A percentile compares a stretch with the other conserved stretches of the same genome.
Conservation (phyloP, 2,329 filamentous ascomycete species). For the Pseudogymnoascus sp. region DNA sequence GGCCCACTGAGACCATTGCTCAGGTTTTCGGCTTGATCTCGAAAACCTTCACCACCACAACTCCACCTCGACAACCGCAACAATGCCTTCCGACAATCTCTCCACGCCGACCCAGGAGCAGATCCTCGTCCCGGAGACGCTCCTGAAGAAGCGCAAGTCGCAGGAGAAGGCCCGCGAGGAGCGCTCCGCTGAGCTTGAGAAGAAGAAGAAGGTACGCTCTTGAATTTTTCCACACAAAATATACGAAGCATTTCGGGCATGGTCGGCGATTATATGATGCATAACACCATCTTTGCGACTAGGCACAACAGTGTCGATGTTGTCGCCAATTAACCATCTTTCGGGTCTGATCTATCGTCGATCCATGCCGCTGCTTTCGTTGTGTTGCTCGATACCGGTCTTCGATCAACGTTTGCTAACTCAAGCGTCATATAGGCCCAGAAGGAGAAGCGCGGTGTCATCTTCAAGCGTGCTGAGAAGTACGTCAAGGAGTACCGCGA, state of each 20-base stretch:
- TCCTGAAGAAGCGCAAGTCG: constrained; percentile 99
- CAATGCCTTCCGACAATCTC: constrained; percentile 41
- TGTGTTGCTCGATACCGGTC: constrained; percentile 14
- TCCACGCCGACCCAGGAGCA: constrained; percentile 83
- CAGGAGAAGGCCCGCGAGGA: constrained; percentile 98
- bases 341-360: constrained; percentile 74
- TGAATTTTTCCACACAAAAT: constrained; percentile 17
- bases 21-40: constrained; percentile 7
- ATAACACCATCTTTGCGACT: constrained; percentile 80
- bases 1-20: constrained; percentile 7
- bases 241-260: constrained; percentile 27
- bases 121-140: constrained; percentile 96
- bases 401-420: constrained; percentile 29
- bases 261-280: constrained; percentile 62
- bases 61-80: constrained; percentile 39
- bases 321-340: constrained; percentile 99
- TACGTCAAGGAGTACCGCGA: constrained; percentile 99
- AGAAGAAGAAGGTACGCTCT: constrained; percentile 72
- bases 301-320: constrained; percentile 78
- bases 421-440: constrained; percentile 57
- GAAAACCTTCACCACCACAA: constrained; percentile 16
- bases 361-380: constrained; percentile 16
- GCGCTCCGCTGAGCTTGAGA: constrained; percentile 67
- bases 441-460: constrained; percentile 96
- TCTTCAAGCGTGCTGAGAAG: constrained; percentile 99